Conservation (phyloP, 495 filamentous ascomycete genomes). For the Rusavskia elegans region DNA sequence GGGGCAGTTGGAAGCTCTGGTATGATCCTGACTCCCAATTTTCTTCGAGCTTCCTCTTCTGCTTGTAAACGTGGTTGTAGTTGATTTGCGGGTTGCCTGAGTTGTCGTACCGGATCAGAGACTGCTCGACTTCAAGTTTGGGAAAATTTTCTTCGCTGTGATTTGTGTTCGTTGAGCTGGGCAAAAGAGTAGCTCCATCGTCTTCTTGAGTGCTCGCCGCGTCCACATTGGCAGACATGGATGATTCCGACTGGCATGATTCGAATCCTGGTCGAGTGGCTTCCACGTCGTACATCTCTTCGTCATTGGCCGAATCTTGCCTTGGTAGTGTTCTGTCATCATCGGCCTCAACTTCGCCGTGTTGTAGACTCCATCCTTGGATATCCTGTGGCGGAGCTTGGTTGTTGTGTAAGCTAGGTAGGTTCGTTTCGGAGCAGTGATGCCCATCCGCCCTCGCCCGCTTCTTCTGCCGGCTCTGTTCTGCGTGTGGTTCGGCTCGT, state of each 20-base stretch:
- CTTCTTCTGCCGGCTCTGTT: slow-evolving; percentile 35
- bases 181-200: slow-evolving; percentile 7
- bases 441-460: slow-evolving; percentile 29
- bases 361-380: slow-evolving; percentile 21
- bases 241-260: neutral
- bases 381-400: slow-evolving; percentile 2
- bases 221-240: neutral
- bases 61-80: slow-evolving; percentile 80
- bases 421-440: neutral
- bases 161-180: neutral
- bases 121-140: neutral
- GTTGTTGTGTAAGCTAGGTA: neutral
- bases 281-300: slow-evolving; percentile 2
- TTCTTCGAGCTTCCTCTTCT: slow-evolving; percentile 66
- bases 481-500: slow-evolving; percentile 28
- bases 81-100: slow-evolving; percentile 32
- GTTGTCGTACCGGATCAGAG: slow-evolving; percentile 4
- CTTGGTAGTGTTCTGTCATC: neutral
- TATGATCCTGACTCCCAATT: slow-evolving; percentile 80
- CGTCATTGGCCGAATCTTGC: neutral
- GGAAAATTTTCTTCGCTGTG: neutral
- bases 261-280: neutral
- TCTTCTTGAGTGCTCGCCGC: neutral
- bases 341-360: slow-evolving; percentile 26
- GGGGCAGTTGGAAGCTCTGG: slow-evolving; percentile 78